These are phyloP conservation scores for Vickermania ingenoplastis DNA, from an alignment of 208 protist species.

Conservation along the genomic window DNA sequence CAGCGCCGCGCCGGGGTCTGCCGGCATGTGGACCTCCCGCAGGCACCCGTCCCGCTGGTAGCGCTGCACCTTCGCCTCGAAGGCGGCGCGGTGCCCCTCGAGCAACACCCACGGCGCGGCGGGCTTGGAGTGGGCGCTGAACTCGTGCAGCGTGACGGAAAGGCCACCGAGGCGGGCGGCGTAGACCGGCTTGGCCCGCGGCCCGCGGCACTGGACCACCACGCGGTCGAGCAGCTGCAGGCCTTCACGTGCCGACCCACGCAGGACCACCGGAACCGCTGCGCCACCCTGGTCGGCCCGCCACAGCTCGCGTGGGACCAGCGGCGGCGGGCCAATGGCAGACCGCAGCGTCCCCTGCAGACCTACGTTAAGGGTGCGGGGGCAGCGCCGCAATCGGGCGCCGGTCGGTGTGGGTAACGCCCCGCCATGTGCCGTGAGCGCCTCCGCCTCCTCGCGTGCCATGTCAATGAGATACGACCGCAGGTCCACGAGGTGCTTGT, in stretches of 20 bases:
- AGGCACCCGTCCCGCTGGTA: neutral
- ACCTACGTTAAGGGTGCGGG: slow-evolving; percentile 20
- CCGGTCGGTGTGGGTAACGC: neutral
- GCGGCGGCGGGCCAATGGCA: neutral
- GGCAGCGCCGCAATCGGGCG: neutral
- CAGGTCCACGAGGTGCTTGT: slow-evolving; percentile 81
- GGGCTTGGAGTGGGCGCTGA: slow-evolving; percentile 56
- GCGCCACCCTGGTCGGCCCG: neutral
- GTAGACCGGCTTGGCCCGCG: slow-evolving; percentile 45
- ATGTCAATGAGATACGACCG: slow-evolving; percentile 68
- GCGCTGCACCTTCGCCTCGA: neutral
- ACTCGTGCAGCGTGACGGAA: slow-evolving; percentile 65
- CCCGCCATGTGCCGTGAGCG: neutral
- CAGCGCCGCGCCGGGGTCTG: neutral
- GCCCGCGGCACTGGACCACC: slow-evolving; percentile 39
- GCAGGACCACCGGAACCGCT: slow-evolving; percentile 6
- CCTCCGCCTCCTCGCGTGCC: slow-evolving; percentile 36
- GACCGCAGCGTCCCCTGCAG: slow-evolving; percentile 13
- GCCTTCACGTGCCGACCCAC: slow-evolving; percentile 36
- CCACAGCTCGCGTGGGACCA: neutral
- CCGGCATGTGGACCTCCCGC: neutral
- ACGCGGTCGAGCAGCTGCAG: slow-evolving; percentile 60
- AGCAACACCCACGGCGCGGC: slow-evolving; percentile 31
- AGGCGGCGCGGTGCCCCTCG: neutral
- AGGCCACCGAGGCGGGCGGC: slow-evolving; percentile 56